These are phyloP conservation scores for Arbutus unedo DNA, from an alignment of 148 eudicot genomes.

Conservation along the genomic window DNA sequence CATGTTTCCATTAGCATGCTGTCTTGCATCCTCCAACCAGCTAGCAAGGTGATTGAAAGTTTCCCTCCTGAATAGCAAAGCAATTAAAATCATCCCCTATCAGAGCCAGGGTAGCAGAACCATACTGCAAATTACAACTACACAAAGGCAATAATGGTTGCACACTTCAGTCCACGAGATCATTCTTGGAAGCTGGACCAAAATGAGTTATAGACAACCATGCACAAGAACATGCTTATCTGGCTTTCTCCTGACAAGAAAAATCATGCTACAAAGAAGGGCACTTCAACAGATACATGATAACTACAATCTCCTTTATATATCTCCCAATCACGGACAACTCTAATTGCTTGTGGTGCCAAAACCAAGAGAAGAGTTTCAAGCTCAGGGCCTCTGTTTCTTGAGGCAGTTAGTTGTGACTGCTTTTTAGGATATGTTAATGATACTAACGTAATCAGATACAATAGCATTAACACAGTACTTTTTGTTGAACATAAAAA, in stretches of 20 bases:
- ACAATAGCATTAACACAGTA: not conserved
- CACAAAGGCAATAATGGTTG: not conserved
- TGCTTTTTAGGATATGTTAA: not conserved
- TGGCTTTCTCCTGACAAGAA: not conserved
- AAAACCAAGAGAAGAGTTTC: slow-evolving; percentile 5
- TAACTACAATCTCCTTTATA: not conserved
- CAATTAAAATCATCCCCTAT: not conserved
- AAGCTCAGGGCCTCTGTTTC: not conserved
- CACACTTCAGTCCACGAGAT: not conserved
- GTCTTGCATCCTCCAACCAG: slow-evolving; percentile 65
- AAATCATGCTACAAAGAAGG: not conserved
- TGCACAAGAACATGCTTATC: not conserved
- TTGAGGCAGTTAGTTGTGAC: not conserved
- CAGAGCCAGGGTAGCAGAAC: slow-evolving; percentile 8
- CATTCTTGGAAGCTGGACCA: not conserved
- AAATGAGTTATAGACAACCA: not conserved
- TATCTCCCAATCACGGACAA: not conserved
- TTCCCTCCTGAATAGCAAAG: slow-evolving; percentile 42
- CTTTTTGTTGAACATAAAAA: not conserved
- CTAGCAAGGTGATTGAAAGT: slow-evolving; percentile 58
- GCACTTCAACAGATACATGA: not conserved
- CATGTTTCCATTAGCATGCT: slow-evolving; percentile 60
- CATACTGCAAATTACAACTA: not conserved
- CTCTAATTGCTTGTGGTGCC: not conserved
- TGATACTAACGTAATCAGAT: not conserved